phyloP scores from a whole-genome alignment of 192 early-diverging fungal species.

The Neocallimastix lanati region DNA sequence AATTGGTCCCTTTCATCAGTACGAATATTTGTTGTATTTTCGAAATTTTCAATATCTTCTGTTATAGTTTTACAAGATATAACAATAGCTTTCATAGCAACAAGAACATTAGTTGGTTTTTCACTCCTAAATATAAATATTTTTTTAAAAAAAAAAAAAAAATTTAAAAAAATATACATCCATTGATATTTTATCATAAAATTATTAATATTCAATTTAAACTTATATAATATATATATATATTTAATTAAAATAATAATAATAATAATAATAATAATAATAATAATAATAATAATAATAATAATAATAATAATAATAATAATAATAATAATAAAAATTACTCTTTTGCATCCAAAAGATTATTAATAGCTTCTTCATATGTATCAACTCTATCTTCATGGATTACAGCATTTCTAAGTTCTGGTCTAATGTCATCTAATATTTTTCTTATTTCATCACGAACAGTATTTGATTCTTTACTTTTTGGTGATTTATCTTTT shows the following conservation, averaged over 20 bases:
- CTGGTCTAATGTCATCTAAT: constrained; percentile 1
- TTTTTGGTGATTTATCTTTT: not conserved
- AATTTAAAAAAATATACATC: too few species aligned
- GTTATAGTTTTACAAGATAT: constrained; percentile 65
- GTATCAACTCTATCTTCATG: constrained; percentile 44
- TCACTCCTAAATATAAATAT: constrained; percentile 28
- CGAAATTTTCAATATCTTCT: constrained; percentile 57
- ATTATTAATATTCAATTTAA: too few species aligned
- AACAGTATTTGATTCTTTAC: not conserved
- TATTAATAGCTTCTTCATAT: constrained; percentile 71
- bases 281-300: too few species aligned
- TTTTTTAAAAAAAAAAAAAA: too few species aligned
- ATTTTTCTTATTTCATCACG: not conserved
- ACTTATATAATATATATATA: too few species aligned
- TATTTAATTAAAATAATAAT: too few species aligned
- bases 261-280: too few species aligned
- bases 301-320: too few species aligned
- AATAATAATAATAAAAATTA: too few species aligned
- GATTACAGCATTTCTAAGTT: constrained; percentile 43
- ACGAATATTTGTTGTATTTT: constrained; percentile 22
- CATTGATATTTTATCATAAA: too few species aligned
- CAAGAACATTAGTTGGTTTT: constrained; percentile 46
- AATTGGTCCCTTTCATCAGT: constrained; percentile 26
- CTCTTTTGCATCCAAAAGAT: constrained; percentile 56
- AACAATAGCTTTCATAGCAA: constrained; percentile 69